Base-by-base conservation (phyloP, 1,284 basidiomycete genomes). In the Xerocomus amazonicus region DNA sequence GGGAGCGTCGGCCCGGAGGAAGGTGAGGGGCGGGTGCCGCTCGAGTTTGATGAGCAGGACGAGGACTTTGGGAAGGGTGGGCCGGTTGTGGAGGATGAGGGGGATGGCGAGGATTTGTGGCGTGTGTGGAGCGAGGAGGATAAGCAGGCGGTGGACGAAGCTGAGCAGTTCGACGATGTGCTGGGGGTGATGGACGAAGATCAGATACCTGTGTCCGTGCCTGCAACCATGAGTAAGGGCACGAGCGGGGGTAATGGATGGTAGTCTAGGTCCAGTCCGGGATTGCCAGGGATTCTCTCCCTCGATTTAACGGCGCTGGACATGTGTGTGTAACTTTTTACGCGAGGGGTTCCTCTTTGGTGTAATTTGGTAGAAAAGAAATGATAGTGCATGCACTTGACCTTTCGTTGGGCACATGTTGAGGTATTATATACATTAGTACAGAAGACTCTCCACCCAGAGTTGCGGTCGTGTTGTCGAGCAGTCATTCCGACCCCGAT, bases 1-100 rank as follows among this genome's bases (percentile, higher is more conserved):
- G 28, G 37, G 0, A 16, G n/a, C 6, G 45, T 17, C 19, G 19
- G 19, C 19, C 3, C 19, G 19, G 19, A 23, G 28, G 37, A 16
- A 0, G 29, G 17, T 9, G 49, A 48, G 8, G 56, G 16, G 29
- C 34, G 26, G 10, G 80, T 84, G 7, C 77, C 81, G 31, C 70
- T 87, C 36, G 80, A 84, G 65, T 87, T 88, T 62, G 83, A 84
- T 45, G 84, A 87, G 58, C 81, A 83, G 50, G 84, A 86, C 45
- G 82, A 85, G 50, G 81, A 84, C 48, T 82, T 85, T 54, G 45
- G 33, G 3, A 23, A 47, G 9, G 48, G 39, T 8, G 50, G 19
- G 3, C 32, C 12, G 50, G 43, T 54, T 50, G 40, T 17, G 48
- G 45, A 59, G 51, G 69, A 35, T 0, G 37, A 36, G 10, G 43